phyloP scores from a whole-genome alignment of 805 yeast species.

The Wickerhamomyces rabaulensis region DNA sequence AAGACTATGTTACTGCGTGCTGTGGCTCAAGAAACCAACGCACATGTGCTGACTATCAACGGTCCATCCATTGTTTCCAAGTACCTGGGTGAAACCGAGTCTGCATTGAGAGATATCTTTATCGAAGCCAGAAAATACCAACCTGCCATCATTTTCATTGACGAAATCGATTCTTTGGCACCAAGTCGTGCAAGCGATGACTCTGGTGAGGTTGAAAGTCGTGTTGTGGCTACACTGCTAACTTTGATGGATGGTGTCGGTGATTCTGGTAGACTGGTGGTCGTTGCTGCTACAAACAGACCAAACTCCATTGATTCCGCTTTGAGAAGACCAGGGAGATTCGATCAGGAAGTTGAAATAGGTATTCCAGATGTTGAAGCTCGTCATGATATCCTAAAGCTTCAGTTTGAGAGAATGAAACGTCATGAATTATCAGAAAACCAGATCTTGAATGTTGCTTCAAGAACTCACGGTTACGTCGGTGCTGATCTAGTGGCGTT shows the following conservation, averaged over 20 bases:
- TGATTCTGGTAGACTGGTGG: constrained; percentile 56
- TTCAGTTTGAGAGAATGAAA: constrained; percentile 48
- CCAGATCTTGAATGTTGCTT: constrained; percentile 59
- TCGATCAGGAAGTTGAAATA: constrained; percentile 84
- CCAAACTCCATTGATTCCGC: constrained; percentile 69
- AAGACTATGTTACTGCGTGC: constrained; percentile 84
- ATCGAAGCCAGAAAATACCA: constrained; percentile 81
- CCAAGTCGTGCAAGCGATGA: constrained; percentile 84
- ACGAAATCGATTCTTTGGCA: constrained; percentile 89
- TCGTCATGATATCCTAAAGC: constrained; percentile 63
- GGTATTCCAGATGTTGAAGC: constrained; percentile 88
- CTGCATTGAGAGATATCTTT: constrained; percentile 73
- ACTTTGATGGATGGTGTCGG: constrained; percentile 80
- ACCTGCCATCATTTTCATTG: constrained; percentile 85
- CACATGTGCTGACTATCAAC: constrained; percentile 80
- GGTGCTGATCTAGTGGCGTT: constrained; percentile 93
- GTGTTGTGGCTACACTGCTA: constrained; percentile 85
- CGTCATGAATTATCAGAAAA: constrained; percentile 48
- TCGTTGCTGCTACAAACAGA: constrained; percentile 70
- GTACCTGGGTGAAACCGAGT: constrained; percentile 92
- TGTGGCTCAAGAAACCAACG: constrained; percentile 70
- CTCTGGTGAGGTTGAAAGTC: constrained; percentile 81
- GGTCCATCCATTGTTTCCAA: constrained; percentile 92
- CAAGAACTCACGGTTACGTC: constrained; percentile 91
- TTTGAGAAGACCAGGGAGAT: constrained; percentile 79